Evolutionary conservation across 2,329 filamentous ascomycete genomes (phyloP), one percentile per base, ranked within the genome.

Genomic region (Elsinoe arachidis): DNA sequence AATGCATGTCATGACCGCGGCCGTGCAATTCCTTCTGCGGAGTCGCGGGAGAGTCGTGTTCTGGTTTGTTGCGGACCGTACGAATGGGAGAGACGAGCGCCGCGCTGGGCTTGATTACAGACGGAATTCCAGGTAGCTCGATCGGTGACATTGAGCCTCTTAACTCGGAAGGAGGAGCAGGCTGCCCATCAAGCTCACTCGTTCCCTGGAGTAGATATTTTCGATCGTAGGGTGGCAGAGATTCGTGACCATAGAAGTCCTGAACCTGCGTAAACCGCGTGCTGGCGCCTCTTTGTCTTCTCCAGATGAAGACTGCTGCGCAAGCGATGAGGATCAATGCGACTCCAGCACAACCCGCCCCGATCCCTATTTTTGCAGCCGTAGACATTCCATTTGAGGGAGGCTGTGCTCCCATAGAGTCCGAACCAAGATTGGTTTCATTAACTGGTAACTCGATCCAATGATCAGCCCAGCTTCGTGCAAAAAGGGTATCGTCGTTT

Each of bases 341-440:
- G 5, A 44, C 61, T 5, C 55, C 68, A 11, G 69, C 64, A 9
- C 65, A 66, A 26, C 70, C 70, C 2, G 68, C 65, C 2, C 68
- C 70, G 41, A 70, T 69, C 12, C 69, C 72, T 14, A 65, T 70
- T 41, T 68, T 65, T 11, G 68, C 69, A 15, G 68, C 71, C 5
- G 12, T 65, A 61, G 44, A 71, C 2, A 63, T 41, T 10, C 57
- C 19, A 35, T 54, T 56, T 5, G 12, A 60, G 39, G 65, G 68
- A 17, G 71, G 62, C 34, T 68, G 68, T 57, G 69, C 65, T n/a
- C 59, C 53, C 51, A 64, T 14, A 23, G 46, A 57, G 30, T 14
- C 39, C 34, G 43, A 35, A 15, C 30, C 17, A 17, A 39, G 23
- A 2, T 12, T 26, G 15, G 23, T 3, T 34, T 5, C 15, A 51